Evolutionary conservation across 805 yeast genomes (phyloP), one percentile per base, ranked within the genome.

Genomic region (Metschnikowia dekortorum): DNA sequence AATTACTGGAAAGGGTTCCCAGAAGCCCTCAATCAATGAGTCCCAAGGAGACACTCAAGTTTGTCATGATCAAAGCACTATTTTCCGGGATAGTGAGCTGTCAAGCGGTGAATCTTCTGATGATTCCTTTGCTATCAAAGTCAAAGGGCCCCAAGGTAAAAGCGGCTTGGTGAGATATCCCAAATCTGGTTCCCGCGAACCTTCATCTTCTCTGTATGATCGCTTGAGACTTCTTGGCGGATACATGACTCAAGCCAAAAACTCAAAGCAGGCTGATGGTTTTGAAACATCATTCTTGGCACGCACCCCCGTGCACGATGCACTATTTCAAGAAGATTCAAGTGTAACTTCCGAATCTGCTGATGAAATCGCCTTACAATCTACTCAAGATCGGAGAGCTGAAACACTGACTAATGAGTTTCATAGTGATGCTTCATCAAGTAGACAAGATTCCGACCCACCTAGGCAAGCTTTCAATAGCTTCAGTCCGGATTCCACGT

Each of bases 401-500:
- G 28, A 22, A 14, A 8, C 16, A 39, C 34, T 39, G 34, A 5
- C 5, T 30, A 33, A 9, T 8, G 43, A 39, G 13, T 39, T n/a
- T 14, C 43, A 39, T 8, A 39, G 43, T 11, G 43, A 29, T 9
- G 30, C 22, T 4, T 26, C 26, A 5, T 22, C 22, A 8, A 28
- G 26, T 9, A 30, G 13, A 14, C 26, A 33, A 9, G 22, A 29
- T 6, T 29, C 14, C 30, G n/a, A 11, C n/a, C 8, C 38, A 2
- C 46, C 46, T 10, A n/a, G 26, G 8, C 18, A 26, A 6, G 14
- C 36, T 6, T 52, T 52, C 34, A 44, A 44, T n/a, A 50, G 46
- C 6, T 53, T 53, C 40, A 53, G 57, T 18, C 53, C 53, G 6
- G 54, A 53, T 28, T 39, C 57, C 8, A 49, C 57, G 6, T 38